Evolutionary conservation across 2,329 filamentous ascomycete species (phyloP).

Genomic region (Daldinia sp.): DNA sequence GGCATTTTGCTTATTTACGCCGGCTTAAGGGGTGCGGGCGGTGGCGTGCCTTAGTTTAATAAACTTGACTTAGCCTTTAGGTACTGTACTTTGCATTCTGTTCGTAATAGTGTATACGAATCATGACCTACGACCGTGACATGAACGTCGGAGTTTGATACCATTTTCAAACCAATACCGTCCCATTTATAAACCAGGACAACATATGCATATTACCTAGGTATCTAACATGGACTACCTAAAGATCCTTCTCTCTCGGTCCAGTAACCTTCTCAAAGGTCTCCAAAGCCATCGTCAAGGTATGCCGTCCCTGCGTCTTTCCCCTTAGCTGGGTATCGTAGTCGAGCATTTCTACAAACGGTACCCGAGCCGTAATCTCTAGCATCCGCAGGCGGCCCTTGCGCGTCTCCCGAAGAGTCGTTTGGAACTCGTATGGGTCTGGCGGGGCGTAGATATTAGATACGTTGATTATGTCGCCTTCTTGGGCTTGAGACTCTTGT

Average conservation of each 20-base stretch:
- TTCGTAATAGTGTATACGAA: too few species aligned
- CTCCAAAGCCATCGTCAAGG: constrained; percentile 66
- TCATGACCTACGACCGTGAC: too few species aligned
- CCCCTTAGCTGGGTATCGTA: constrained; percentile 90
- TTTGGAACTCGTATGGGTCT: constrained; percentile 76
- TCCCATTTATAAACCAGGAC: too few species aligned
- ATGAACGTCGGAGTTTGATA: too few species aligned
- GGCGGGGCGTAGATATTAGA: constrained; percentile 84
- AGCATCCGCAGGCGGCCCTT: constrained; percentile 59
- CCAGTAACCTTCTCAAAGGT: constrained; percentile 65
- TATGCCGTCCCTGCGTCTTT: constrained; percentile 82
- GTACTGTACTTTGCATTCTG: too few species aligned
- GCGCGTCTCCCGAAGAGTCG: constrained; percentile 61
- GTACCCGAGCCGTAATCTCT: constrained; percentile 84
- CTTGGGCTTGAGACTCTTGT: constrained; percentile 76
- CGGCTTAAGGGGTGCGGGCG: neutral
- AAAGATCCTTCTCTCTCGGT: constrained; percentile 59
- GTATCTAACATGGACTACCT: neutral
- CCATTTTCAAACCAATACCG: neutral
- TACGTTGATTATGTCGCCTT: constrained; percentile 66
- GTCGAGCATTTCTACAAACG: constrained; percentile 95
- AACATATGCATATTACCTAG: neutral
- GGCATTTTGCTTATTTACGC: neutral
- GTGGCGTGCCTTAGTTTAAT: neutral
- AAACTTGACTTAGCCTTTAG: too few species aligned